Base-by-base conservation (phyloP, 192 early-diverging fungal genomes). In the Allomyces macrogynus region DNA sequence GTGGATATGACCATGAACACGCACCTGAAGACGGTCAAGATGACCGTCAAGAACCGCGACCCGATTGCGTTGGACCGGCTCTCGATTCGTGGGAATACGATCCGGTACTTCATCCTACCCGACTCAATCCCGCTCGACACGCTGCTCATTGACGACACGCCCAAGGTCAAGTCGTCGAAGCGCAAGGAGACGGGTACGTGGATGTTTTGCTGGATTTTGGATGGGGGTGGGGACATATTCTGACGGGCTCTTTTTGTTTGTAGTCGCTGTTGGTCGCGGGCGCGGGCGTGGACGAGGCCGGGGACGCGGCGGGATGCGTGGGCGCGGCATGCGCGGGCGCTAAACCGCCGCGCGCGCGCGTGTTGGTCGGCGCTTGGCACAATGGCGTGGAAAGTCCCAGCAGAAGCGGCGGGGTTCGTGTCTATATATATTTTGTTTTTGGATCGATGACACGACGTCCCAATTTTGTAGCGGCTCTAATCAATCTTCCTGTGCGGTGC, bases 1-100 rank as follows among this genome's bases (percentile, higher is more conserved):
- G 93, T 97, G 23, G 96, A 99, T 70, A 95, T 99, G 92, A 88
- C 86, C 76, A 99, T 99, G 96, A 99, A 99, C 77, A 97, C 91
- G 67, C 96, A 99, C 75, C 78, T 99, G 74, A 95, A 95, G 71
- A 84, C 89, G 44, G 94, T 97, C 64, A 99, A 99, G 75, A 92
- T 99, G 94, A 97, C 94, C 0, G 87, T 97, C 11, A 89, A 89
- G 70, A 87, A 84, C 74, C 87, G 87, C 75, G 92, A 97, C 65
- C 90, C 96, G 10, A 79, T 85, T 44, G 84, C 78, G 62, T 77
- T 99, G 24, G 96, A 99, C 69, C 83, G 89, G n/a, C 79, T 99
- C 60, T 89, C 88, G 67, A 85, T 99, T 64, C 86, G 96, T 62
- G 96, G 96, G 26, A 95, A 89, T 78, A 97, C 87, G 68, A 87